A percentile compares a stretch with the other conserved stretches of the same genome.
These are phyloP conservation scores for Lichtheimia corymbifera DNA, from an alignment of 371 early-diverging fungal genomes.

Conservation along the genomic window DNA sequence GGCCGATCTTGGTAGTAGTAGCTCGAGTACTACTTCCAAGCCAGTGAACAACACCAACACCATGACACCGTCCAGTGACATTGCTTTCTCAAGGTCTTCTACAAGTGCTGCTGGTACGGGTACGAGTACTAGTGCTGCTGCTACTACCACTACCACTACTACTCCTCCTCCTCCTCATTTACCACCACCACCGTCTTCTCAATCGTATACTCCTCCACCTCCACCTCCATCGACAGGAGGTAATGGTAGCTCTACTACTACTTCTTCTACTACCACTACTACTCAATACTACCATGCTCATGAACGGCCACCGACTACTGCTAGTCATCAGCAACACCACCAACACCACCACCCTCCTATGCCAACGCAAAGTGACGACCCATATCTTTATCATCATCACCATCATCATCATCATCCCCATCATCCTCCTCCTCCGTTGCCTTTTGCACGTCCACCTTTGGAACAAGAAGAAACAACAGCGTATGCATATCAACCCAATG, in stretches of 20 bases:
- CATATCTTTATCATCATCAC: constrained; percentile 9
- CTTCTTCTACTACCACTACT: constrained; percentile 2
- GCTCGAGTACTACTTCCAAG: constrained; percentile 10
- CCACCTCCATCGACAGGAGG: not conserved
- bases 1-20: constrained; percentile 5
- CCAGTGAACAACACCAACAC: not conserved
- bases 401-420: constrained; percentile 12
- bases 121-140: not conserved
- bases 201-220: constrained; percentile 4
- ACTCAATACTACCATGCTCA: constrained; percentile 10
- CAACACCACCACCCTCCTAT: not conserved
- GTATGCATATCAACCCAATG: not conserved
- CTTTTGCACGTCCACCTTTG: constrained; percentile 5
- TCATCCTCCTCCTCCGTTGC: constrained; percentile 1
- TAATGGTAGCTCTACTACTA: not conserved
- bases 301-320: not conserved
- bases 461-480: not conserved
- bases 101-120: not conserved
- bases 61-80: not conserved
- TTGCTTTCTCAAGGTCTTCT: constrained; percentile 4
- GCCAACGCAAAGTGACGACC: constrained; percentile 10
- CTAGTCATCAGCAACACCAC: not conserved
- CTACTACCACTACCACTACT: not conserved
- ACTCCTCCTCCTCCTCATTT: not conserved
- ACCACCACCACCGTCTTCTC: not conserved